Evolutionary conservation across 2,329 filamentous ascomycete genomes (phyloP).

Genomic region (Apiospora marii): DNA sequence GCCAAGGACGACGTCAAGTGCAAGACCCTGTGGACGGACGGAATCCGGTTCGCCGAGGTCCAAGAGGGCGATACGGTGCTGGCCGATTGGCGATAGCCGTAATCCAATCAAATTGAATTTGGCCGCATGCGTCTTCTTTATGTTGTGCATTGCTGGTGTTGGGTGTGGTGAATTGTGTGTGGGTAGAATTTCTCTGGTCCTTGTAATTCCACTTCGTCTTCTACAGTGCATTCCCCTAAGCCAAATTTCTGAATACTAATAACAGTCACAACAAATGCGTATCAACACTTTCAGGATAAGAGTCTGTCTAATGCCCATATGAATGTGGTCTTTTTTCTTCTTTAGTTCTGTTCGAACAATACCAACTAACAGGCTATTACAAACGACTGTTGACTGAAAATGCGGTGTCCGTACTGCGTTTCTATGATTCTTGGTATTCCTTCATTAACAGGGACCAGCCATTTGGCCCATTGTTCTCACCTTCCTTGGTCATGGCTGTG

Average conservation of each 20-base stretch:
- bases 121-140: neutral
- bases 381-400: slow-evolving; percentile 13
- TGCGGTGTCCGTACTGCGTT: neutral
- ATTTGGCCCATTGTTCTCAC: neutral
- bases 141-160: neutral
- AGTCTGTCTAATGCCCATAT: neutral
- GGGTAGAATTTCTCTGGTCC: neutral
- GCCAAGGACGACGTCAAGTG: slow-evolving; percentile 40
- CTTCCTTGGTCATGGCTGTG: neutral
- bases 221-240: neutral
- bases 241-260: neutral
- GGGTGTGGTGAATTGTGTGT: neutral
- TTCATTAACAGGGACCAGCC: neutral
- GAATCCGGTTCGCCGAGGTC: slow-evolving; percentile 36
- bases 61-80: slow-evolving; percentile 41
- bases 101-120: neutral
- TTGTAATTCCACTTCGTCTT: neutral
- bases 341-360: neutral
- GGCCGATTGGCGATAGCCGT: slow-evolving; percentile 33
- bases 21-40: slow-evolving; percentile 41
- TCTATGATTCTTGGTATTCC: neutral
- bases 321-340: neutral
- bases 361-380: slow-evolving; percentile 17
- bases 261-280: neutral
- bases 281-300: neutral